Evolutionary conservation across 2,329 filamentous ascomycete species (phyloP).

Genomic region (Arachnomyces sp.): DNA sequence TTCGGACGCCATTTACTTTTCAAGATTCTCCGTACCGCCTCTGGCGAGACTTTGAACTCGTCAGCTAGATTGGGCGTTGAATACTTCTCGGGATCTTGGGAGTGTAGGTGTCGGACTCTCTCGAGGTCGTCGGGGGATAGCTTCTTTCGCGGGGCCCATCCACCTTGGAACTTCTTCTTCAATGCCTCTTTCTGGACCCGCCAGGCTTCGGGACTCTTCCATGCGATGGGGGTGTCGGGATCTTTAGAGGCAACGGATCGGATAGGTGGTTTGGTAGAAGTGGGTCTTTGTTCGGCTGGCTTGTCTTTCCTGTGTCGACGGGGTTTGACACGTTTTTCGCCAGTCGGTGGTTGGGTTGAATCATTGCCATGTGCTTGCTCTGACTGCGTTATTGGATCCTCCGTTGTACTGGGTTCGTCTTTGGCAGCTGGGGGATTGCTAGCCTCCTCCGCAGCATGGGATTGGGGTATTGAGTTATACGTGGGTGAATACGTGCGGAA

Average conservation of each 20-base stretch:
- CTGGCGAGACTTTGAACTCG: conserved; percentile 77
- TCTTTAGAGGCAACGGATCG: conserved; percentile 13
- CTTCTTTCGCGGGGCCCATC: conserved; percentile 76
- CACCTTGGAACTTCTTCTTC: conserved; percentile 65
- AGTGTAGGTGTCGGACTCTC: conserved; percentile 77
- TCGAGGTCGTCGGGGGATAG: conserved; percentile 85
- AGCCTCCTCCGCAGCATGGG: too few species aligned
- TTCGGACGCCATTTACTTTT: conserved; percentile 44
- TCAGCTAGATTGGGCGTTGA: conserved; percentile 63
- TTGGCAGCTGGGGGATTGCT: too few species aligned
- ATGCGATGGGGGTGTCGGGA: conserved; percentile 2
- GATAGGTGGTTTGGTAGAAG: conserved; percentile 8
- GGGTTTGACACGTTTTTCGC: too few species aligned
- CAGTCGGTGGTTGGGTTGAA: too few species aligned
- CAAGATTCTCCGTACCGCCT: conserved; percentile 79
- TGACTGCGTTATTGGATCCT: too few species aligned
- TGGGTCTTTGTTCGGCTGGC: too few species aligned
- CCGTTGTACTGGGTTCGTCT: too few species aligned
- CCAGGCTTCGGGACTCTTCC: conserved; percentile 58
- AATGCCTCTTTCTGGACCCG: conserved; percentile 65
- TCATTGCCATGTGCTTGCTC: too few species aligned
- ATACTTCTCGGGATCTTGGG: conserved; percentile 67
- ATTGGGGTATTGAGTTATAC: too few species aligned
- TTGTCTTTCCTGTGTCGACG: too few species aligned
- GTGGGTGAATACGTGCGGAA: too few species aligned